These are phyloP conservation scores for Leishmania amazonensis DNA, from an alignment of 208 protist species.

Conservation along the genomic window DNA sequence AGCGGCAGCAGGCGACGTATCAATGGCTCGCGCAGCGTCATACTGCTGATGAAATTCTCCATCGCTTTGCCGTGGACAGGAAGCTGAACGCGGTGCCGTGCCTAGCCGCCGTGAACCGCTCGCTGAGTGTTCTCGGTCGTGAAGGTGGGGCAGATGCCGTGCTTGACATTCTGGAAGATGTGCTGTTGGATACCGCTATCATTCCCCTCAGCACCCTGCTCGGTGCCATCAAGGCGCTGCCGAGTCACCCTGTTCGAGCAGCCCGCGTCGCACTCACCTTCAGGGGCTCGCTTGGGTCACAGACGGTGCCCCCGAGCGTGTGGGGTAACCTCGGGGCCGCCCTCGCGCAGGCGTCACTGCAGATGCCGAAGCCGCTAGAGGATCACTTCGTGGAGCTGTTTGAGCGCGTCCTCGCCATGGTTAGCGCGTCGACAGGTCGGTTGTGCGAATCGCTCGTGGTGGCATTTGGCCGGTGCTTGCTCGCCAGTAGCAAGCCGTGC, in stretches of 20 bases:
- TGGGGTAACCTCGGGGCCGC: slow-evolving; percentile 41
- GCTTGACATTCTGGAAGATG: slow-evolving; percentile 57
- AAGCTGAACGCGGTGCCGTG: slow-evolving; percentile 54
- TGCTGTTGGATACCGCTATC: slow-evolving; percentile 35
- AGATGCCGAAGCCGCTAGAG: slow-evolving; percentile 42
- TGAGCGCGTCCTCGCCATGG: slow-evolving; percentile 50
- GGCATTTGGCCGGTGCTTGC: slow-evolving; percentile 67
- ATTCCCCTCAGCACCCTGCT: slow-evolving; percentile 46
- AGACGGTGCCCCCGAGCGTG: slow-evolving; percentile 29
- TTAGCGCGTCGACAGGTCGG: slow-evolving; percentile 39
- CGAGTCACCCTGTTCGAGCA: slow-evolving; percentile 33
- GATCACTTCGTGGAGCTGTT: slow-evolving; percentile 72
- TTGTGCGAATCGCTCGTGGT: slow-evolving; percentile 58
- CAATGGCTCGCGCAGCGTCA: slow-evolving; percentile 60
- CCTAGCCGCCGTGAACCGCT: slow-evolving; percentile 52
- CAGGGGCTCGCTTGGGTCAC: slow-evolving; percentile 25
- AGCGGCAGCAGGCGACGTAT: slow-evolving; percentile 63
- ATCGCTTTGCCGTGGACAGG: slow-evolving; percentile 69
- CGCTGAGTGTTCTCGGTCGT: slow-evolving; percentile 41
- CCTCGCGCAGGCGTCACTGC: slow-evolving; percentile 47
- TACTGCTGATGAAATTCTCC: slow-evolving; percentile 50
- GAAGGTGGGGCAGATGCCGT: slow-evolving; percentile 37
- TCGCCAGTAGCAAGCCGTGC: slow-evolving; percentile 40
- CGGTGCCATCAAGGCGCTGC: slow-evolving; percentile 37
- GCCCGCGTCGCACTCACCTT: slow-evolving; percentile 44